Evolutionary conservation across 1,284 basidiomycete genomes (phyloP).

Genomic region (Malassezia equina): DNA sequence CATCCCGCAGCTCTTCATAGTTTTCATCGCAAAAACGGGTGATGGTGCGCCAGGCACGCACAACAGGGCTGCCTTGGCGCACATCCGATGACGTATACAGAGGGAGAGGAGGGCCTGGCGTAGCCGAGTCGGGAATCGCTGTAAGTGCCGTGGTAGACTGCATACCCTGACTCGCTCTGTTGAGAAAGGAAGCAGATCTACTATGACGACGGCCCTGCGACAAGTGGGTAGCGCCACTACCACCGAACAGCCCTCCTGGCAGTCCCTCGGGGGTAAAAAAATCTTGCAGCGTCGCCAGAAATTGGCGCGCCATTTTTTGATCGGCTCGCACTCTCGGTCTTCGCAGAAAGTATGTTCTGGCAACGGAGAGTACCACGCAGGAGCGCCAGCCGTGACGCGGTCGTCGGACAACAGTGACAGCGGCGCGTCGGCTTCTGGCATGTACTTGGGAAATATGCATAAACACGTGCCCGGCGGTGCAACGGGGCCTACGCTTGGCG

Average conservation of each 20-base stretch:
- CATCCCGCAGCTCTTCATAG: conserved; percentile 42
- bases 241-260: not conserved
- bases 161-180: not conserved
- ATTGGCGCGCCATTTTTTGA: conserved; percentile 3
- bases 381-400: not conserved
- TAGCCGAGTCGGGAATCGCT: not conserved
- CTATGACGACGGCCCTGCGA: not conserved
- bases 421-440: not conserved
- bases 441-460: not conserved
- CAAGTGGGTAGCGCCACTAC: not conserved
- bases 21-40: conserved; percentile 32
- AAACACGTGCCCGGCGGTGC: not conserved
- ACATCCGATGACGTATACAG: not conserved
- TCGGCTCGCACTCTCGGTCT: not conserved
- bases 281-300: conserved; percentile 3
- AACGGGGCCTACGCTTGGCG: not conserved
- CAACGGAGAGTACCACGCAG: not conserved
- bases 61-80: conserved; percentile 3
- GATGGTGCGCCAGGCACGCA: conserved; percentile 40
- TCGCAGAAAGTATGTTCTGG: not conserved
- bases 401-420: not conserved
- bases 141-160: not conserved
- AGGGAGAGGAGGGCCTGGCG: not conserved
- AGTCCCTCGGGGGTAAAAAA: not conserved
- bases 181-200: not conserved